Evolutionary conservation across 768 basidiomycete species (phyloP), one percentile per base, ranked within the genome.

Genomic region (Agaricus sinodeliciosus): DNA sequence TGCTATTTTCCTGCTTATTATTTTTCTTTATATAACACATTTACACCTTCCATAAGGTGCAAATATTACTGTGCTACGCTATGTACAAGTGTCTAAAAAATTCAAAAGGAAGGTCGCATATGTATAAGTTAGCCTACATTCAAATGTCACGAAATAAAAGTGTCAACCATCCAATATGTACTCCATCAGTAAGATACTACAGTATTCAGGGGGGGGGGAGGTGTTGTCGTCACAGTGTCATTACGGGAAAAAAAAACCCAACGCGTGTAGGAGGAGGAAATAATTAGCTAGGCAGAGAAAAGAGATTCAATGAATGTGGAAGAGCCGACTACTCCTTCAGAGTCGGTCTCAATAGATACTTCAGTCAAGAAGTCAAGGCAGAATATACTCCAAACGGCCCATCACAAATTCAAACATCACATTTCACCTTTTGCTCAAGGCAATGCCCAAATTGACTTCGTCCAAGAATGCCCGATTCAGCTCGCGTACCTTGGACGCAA

Each of bases 401-500:
- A 8, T 31, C 31, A 34, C 31, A 45, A 53, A 35, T 36, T 41
- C 44, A 15, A 46, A 25, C 31, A 16, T 25, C 43, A 35, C 11
- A 19, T 25, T 28, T 50, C 28, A 42, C 6, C 18, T 43, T 50
- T 35, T 31, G 22, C 26, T 26, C 8, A 19, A 26, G 13, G 25
- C 37, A 39, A n/a, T 13, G 25, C 26, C 48, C 48, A 49, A 15
- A 18, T 18, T 16, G 34, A 34, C 36, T 25, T 25, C 36, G 39
- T 18, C 28, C 45, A 31, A 34, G 7, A 15, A 39, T 19, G 12
- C 13, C 6, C 11, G n/a, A 3, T 39, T 53, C 51, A 53, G 50
- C 55, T 65, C 36, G 63, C 64, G 34, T 65, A 67, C 44, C 64
- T 62, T 15, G 65, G 65, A 43, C 66, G 61, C 43, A 69, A 58